Evolutionary conservation across 2,329 filamentous ascomycete genomes (phyloP), one percentile per base, ranked within the genome.

Genomic region (Fusarium lateritium): DNA sequence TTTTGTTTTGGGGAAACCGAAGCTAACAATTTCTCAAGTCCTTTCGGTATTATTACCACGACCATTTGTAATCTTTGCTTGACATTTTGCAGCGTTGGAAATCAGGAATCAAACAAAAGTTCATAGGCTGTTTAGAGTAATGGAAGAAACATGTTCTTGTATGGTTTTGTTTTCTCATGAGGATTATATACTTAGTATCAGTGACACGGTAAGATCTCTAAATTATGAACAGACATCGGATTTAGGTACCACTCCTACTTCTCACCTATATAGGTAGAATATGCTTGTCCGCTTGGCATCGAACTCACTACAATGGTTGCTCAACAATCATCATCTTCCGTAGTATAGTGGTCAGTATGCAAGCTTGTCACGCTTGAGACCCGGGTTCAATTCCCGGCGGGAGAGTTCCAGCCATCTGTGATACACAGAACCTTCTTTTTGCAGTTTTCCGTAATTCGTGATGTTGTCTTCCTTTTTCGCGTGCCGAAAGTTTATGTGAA

Each of bases 321-420:
- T 57, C 38, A 44, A 57, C 43, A 60, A 44, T 24, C 40, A 36
- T 31, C 13, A 13, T 61, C 51, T 62, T 62, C 33, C 40, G 40
- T 66, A 62, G 50, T 66, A 62, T 66, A 66, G 49, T 66, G 61
- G 62, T 67, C 51, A 67, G 51, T 62, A 66, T 56, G 50, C 56
- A 56, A 67, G 62, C 59, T 64, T 64, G 36, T 58, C 59, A 64
- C 52, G 59, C 61, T 65, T 64, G 45, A 65, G 60, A 62, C 62
- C 62, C 50, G 64, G 56, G 51, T 67, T 65, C 45, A 57, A 62
- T 67, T 56, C 62, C 62, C 51, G 46, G 64, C 62, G 62, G 46
- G 64, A 62, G 57, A 67, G 57, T 45, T 40, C 60, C 51, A 57
- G 34, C 57, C 63, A 55, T 34, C 26, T 67, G 62, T 40, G 33